Evolutionary conservation across 2,329 filamentous ascomycete species (phyloP), one percentile per base, ranked within the genome.

Genomic region (Xylariaceae sp.): DNA sequence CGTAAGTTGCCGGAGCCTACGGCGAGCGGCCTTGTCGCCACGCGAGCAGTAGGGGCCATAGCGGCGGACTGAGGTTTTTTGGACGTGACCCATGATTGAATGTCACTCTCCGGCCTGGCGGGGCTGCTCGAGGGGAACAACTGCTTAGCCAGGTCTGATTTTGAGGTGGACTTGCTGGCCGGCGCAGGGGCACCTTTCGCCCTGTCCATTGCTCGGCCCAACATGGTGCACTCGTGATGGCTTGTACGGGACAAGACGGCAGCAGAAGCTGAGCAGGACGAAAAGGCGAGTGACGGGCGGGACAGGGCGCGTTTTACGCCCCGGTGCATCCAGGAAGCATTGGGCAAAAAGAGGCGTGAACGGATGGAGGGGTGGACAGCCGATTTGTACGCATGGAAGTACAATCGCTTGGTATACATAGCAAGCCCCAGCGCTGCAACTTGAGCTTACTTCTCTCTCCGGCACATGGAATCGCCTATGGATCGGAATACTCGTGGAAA

Each of bases 41-140:
- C 23, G 15, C 42, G 58, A 37, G 51, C 39, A n/a, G 48, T 15
- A 3, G 50, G 49, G 6, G 52, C 23, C 6, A 11, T 13, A 52
- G 51, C 45, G 9, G 45, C 8, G 49, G 51, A 49, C 51, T 42
- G 54, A 15, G 53, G 44, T 23, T 57, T 70, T 65, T 77, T 81
- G 62, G 77, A 79, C 57, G 79, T 63, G 35, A 62, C 61, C 67
- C 65, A 78, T 51, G 82, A 77, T 57, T 78, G 72, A 64, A 86
- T 81, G 60, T 79, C 80, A 45, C 73, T 73, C 70, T 78, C 75
- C 4, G 71, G 73, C 13, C 71, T 67, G 30, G 74, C 69, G 49
- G 81, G 80, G 65, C 79, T 85, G 71, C 80, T 85, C 1, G 84
- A 84, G 3, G 82, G 78, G 63, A 86, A 83, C 13, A 82, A 73